Evolutionary conservation across 768 basidiomycete species (phyloP).

Genomic region (Russula brevipes): DNA sequence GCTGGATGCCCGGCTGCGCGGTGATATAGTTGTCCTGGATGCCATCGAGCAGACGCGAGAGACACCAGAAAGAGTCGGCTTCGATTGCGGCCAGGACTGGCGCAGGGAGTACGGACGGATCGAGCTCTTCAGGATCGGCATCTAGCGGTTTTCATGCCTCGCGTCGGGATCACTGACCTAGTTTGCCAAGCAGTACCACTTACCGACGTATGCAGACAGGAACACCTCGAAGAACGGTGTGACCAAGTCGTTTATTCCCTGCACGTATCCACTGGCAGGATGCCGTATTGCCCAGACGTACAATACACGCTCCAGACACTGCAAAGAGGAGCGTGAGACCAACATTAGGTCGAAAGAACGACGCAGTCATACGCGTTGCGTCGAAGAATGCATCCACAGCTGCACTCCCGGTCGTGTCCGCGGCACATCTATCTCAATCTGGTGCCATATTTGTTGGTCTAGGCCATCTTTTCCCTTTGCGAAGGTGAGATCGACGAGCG

Average conservation of each 20-base stretch:
- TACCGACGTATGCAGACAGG: slow-evolving; percentile 90
- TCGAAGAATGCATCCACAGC: slow-evolving; percentile 86
- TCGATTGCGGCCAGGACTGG: slow-evolving; percentile 79
- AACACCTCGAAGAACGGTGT: slow-evolving; percentile 99
- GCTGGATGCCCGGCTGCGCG: slow-evolving; percentile 93
- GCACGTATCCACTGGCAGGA: slow-evolving; percentile 97
- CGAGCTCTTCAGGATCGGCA: slow-evolving; percentile 84
- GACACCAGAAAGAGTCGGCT: slow-evolving; percentile 98
- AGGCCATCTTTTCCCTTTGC: slow-evolving; percentile 77
- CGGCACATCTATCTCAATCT: slow-evolving; percentile 98
- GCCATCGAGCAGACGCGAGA: slow-evolving; percentile 90
- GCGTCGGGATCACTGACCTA: background rate
- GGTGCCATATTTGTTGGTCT: slow-evolving; percentile 98
- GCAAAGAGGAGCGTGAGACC: slow-evolving; percentile 22
- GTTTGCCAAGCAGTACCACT: slow-evolving; percentile 23
- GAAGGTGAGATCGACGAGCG: slow-evolving; percentile 86
- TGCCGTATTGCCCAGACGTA: slow-evolving; percentile 99
- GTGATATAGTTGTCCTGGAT: slow-evolving; percentile 99
- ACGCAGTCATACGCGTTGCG: slow-evolving; percentile 67
- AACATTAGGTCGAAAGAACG: slow-evolving; percentile 6
- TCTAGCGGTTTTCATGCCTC: slow-evolving; percentile 43
- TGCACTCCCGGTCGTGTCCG: slow-evolving; percentile 87
- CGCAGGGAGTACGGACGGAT: slow-evolving; percentile 68
- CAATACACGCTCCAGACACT: slow-evolving; percentile 91
- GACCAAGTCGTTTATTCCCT: slow-evolving; percentile 97